Conservation (phyloP, 331 rosid genomes). For the Telfairia occidentalis region DNA sequence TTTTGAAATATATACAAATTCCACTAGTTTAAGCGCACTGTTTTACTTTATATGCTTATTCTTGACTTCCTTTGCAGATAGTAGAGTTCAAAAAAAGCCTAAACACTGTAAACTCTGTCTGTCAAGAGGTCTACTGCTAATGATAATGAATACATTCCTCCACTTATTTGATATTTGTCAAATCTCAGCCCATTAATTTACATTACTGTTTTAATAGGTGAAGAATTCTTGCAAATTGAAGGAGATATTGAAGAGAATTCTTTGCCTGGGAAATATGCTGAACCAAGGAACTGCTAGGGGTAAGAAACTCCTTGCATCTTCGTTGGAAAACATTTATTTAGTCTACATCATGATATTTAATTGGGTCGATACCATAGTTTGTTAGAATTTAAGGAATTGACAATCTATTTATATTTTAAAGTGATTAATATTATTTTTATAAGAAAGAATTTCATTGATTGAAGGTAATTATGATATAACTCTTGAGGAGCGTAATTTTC, state of each 20-base stretch:
- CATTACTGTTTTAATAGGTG: slow-evolving; percentile 39
- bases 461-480: neutral
- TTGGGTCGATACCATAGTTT: neutral
- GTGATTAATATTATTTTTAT: neutral
- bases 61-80: slow-evolving; percentile 35
- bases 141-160: slow-evolving; percentile 7
- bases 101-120: slow-evolving; percentile 76
- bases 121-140: slow-evolving; percentile 62
- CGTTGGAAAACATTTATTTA: neutral
- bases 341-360: neutral
- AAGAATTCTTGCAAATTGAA: slow-evolving; percentile 62
- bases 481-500: neutral
- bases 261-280: slow-evolving; percentile 75
- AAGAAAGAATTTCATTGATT: neutral
- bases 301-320: slow-evolving; percentile 17
- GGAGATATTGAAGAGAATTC: slow-evolving; percentile 79
- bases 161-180: neutral
- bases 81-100: slow-evolving; percentile 73
- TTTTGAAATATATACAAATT: slow-evolving; percentile 13
- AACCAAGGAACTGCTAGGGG: slow-evolving; percentile 99
- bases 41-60: slow-evolving; percentile 17
- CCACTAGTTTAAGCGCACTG: neutral
- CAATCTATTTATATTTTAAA: neutral
- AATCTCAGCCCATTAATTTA: slow-evolving; percentile 14
- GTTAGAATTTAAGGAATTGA: neutral